Percentiles rank a stretch among this genome's conserved stretches.
Conservation (phyloP, 352 stramenopile species). For the Phytophthora fragariaefolia region DNA sequence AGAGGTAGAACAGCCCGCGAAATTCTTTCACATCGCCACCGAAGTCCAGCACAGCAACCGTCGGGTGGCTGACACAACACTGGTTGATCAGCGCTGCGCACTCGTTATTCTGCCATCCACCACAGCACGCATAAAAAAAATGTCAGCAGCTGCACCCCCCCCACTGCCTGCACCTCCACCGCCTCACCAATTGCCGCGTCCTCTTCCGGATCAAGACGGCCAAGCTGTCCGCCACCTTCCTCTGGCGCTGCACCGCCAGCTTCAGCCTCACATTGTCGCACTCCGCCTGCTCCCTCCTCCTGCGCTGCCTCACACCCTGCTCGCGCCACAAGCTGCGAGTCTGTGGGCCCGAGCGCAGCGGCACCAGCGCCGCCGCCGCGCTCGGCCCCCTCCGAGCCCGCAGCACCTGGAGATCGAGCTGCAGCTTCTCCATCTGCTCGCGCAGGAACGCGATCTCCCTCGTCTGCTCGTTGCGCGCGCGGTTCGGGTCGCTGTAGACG, state of each 20-base stretch:
- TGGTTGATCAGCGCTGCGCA: constrained; percentile 29
- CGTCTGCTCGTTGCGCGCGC: constrained; percentile 34
- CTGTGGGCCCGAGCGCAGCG: not conserved
- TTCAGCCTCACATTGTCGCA: constrained; percentile 43
- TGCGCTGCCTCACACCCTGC: constrained; percentile 25
- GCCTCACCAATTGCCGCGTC: constrained; percentile 21
- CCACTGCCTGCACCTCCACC: not conserved
- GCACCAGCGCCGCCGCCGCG: not conserved
- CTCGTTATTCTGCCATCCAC: constrained; percentile 24
- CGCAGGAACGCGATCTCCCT: constrained; percentile 50
- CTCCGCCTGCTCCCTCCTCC: constrained; percentile 21
- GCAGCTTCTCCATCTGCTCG: constrained; percentile 41
- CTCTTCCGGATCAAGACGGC: constrained; percentile 39
- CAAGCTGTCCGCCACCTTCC: constrained; percentile 45
- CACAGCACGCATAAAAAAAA: not conserved
- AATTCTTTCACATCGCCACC: constrained; percentile 31
- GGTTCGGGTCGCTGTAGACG: constrained; percentile 37
- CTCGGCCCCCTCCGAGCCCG: constrained; percentile 1
- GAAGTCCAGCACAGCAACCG: constrained; percentile 27
- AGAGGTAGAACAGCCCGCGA: constrained; percentile 18
- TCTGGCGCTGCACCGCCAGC: constrained; percentile 48
- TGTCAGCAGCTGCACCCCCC: not conserved
- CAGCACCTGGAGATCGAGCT: constrained; percentile 40
- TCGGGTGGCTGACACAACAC: constrained; percentile 13
- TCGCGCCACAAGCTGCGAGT: constrained; percentile 32